phyloP scores from a whole-genome alignment of 2,329 filamentous ascomycete genomes.

The Talaromyces sp. region DNA sequence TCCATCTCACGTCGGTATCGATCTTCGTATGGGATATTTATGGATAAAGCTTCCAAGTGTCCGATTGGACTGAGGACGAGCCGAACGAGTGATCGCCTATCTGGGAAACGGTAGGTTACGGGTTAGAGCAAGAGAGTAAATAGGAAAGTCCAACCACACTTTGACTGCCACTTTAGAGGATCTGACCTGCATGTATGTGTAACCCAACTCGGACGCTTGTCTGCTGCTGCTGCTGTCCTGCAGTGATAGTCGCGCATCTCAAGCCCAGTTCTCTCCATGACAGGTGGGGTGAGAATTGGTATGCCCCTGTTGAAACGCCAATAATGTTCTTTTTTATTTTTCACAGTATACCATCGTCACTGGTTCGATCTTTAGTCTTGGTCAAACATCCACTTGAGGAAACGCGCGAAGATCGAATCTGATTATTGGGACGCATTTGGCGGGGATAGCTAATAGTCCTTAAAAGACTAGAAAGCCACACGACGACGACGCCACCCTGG shows the following conservation, averaged over 20 bases:
- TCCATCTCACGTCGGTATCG: neutral
- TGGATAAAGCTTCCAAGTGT: neutral
- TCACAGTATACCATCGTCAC: neutral
- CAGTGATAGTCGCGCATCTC: conserved; percentile 6
- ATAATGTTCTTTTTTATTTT: neutral
- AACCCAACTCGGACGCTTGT: conserved; percentile 3
- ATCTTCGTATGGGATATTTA: neutral
- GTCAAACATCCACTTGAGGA: neutral
- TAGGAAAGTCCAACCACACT: conserved; percentile 5
- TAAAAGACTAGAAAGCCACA: neutral
- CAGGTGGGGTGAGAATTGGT: neutral
- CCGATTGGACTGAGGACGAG: conserved; percentile 3
- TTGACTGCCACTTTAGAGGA: neutral
- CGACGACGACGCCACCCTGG: neutral
- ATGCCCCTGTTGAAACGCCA: neutral
- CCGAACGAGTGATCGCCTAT: conserved; percentile 4
- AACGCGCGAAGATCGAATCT: conserved; percentile 4
- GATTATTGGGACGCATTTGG: conserved; percentile 6
- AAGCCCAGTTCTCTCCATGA: neutral
- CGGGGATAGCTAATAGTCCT: neutral
- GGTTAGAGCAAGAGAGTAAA: conserved; percentile 5
- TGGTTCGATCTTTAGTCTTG: neutral
- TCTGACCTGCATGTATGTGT: conserved; percentile 8
- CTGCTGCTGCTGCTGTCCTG: conserved; percentile 7
- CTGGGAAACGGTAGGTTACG: neutral